phyloP scores from a whole-genome alignment of 495 filamentous ascomycete species.

The Podospora bellae-mahoneyi region DNA sequence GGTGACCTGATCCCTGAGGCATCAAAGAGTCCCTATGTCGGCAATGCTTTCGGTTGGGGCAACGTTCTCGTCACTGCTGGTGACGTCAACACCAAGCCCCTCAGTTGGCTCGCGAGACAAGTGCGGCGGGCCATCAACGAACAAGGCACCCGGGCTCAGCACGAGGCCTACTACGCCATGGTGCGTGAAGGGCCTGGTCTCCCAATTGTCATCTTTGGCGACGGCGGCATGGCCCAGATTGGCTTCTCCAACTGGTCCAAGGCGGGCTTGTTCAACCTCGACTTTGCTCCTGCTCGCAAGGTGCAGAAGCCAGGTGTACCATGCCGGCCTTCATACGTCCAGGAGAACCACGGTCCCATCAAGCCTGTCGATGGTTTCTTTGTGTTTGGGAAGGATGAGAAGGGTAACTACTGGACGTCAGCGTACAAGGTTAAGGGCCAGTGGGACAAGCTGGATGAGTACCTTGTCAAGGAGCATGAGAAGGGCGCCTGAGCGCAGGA shows the following conservation, averaged over 20 bases:
- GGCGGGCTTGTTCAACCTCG: conserved; percentile 39
- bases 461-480: conserved; percentile 25
- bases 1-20: conserved; percentile 28
- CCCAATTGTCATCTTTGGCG: conserved; percentile 39
- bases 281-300: conserved; percentile 40
- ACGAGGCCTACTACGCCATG: conserved; percentile 38
- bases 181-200: conserved; percentile 20
- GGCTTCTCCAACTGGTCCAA: conserved; percentile 47
- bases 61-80: conserved; percentile 34
- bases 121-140: conserved; percentile 42
- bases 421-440: conserved; percentile 35
- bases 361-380: conserved; percentile 35
- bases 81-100: conserved; percentile 39
- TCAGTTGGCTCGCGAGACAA: conserved; percentile 38
- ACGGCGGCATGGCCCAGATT: conserved; percentile 39
- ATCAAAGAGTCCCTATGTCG: conserved; percentile 30
- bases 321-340: conserved; percentile 27
- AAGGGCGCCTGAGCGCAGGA: not conserved
- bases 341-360: conserved; percentile 34
- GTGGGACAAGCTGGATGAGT: conserved; percentile 37
- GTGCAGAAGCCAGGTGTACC: not conserved
- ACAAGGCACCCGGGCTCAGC: conserved; percentile 44
- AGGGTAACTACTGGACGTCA: conserved; percentile 49
- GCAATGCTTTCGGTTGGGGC: conserved; percentile 34
- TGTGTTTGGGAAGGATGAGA: conserved; percentile 48